Evolutionary conservation across 2,329 filamentous ascomycete genomes (phyloP), one percentile per base, ranked within the genome.

Genomic region (Fusarium sp.): DNA sequence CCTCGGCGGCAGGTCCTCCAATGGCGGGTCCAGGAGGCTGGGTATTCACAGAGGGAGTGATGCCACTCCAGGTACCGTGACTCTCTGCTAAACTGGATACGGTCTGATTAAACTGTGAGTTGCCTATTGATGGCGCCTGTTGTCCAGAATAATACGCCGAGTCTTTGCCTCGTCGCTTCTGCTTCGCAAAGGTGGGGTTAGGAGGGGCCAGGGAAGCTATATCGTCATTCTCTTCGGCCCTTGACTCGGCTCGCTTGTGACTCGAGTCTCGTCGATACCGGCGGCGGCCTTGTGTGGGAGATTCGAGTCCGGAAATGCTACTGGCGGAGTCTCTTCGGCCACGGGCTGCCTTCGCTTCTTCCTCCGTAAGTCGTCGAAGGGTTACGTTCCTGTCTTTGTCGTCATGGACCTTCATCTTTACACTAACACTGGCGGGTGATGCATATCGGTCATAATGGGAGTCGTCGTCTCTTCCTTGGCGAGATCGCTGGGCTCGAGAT

Each of bases 371-470:
- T 37, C 87, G 83, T 40, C 88, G 84, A 43, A 91, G 79, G 16
- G 88, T 91, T 59, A 91, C 84, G 67, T 89, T 89, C 66, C 86
- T 82, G 62, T 88, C 85, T 32, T 83, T 84, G 71, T 90, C 88
- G 68, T 89, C 86, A 68, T 89, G 85, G 48, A 90, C 82, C 73
- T 86, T 87, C 59, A 90, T 79, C 75, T 87, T 89, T 60, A 90
- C 85, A 73, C 86, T 87, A 32, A 88, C 81, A 71, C 83, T 84
- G 7, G 78, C 76, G 8, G 79, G 81, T 27, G 81, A 80, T 54
- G 79, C 80, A 56, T 81, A 82, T 25, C 79, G 78, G 32, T 82
- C 78, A 32, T 82, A 77, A 28, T 78, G 74, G 27, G 76, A 73
- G 30, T 79, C 76, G 41, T 85, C 83, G 81, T 82, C 42, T 23